Evolutionary conservation across 257 asterid species (phyloP).

Genomic region (Solanum bukasovii): DNA sequence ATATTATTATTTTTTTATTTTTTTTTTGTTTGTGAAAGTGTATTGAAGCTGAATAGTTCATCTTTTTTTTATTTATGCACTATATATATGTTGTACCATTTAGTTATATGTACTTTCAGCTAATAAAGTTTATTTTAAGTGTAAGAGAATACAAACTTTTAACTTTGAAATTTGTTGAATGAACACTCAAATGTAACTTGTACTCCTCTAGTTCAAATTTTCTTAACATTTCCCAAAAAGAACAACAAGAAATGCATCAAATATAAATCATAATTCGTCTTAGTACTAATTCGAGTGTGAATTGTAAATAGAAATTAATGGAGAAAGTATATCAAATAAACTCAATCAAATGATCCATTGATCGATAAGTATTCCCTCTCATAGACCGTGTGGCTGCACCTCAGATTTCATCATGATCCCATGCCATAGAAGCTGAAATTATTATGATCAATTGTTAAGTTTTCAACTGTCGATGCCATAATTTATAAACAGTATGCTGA

Average conservation of each 20-base stretch:
- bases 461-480: not conserved
- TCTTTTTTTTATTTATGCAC: not conserved
- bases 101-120: not conserved
- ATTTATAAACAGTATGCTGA: not conserved
- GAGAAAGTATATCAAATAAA: not conserved
- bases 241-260: not conserved
- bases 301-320: not conserved
- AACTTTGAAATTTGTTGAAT: not conserved
- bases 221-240: not conserved
- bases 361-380: not conserved
- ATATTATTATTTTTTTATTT: too few species aligned
- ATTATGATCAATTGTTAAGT: not conserved
- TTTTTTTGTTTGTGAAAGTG: not conserved
- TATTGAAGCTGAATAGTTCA: not conserved
- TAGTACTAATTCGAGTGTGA: not conserved
- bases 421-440: slow-evolving; percentile 41
- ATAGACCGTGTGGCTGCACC: not conserved
- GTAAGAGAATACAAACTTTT: not conserved
- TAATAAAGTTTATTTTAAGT: not conserved
- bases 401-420: slow-evolving; percentile 37
- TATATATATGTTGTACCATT: not conserved
- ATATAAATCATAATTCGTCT: not conserved
- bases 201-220: not conserved
- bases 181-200: not conserved
- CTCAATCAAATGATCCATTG: not conserved